Base-by-base conservation (phyloP, 345 rosid genomes). In the Camelina sativa region DNA sequence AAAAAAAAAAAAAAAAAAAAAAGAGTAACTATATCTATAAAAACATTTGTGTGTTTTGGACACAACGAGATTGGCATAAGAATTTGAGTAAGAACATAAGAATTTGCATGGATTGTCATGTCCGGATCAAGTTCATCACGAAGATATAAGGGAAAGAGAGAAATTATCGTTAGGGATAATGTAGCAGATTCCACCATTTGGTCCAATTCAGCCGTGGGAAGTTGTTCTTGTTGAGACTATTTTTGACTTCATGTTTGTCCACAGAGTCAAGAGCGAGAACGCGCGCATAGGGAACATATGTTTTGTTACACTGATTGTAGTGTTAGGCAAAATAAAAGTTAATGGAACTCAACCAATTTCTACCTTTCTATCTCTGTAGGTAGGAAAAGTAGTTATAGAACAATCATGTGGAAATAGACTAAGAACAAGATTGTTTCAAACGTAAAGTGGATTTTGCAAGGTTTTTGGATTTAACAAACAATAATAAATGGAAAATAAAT, bases 81-180 rank as follows among this genome's bases (percentile, higher is more conserved):
- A 20, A 85, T 90, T 62, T 79, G 95, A 69, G 84, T 17, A 87
- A 90, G 84, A 87, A 89, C 79, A 75, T 89, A 70, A 75, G 90
- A 56, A 83, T 85, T 6, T 86, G 93, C n/a, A 69, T 60, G 2
- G 96, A 91, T 75, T 91, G 97, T 79, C 91, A 85, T 65, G 76
- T 79, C 4, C 91, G 93, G 2, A 84, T 82, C 59, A 90, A 87
- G 77, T 78, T 83, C 48, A 85, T 84, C 4, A 87, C 91, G 47
- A 85, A 82, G 82, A 82, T 89, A 25, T 54, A 89, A 81, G 1
- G 74, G 7, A 74, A 16, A n/a, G n/a, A 84, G 94, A 73, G 90
- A 87, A 69, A 86, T 89, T 32, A 71, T 90, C 38, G 85, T 89
- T 1, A 81, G 95, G 72, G 96, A 90, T 69, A 89, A 85, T 67